Base-by-base conservation (phyloP, 495 filamentous ascomycete genomes). In the Amorphotheca resinae region DNA sequence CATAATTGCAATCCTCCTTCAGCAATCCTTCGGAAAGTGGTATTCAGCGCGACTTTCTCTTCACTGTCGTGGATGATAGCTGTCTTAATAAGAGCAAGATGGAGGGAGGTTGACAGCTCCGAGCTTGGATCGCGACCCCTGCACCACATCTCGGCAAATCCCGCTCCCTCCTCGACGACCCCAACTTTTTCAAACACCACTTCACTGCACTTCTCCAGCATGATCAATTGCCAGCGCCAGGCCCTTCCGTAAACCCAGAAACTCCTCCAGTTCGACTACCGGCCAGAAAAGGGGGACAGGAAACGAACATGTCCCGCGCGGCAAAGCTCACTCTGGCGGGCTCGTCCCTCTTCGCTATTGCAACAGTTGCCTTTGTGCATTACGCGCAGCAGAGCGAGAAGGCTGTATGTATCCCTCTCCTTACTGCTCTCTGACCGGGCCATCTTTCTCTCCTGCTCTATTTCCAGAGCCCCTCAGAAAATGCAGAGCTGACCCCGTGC, bases 321-420 rank as follows among this genome's bases (percentile, higher is more conserved):
- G 80, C 91, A 1, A 94, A 95, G 57, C 57, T 86, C 49, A 95
- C 91, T 8, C 71, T 99, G 12, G 69, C 77, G 21, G 72, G 70
- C 23, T 95, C 88, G 0, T 77, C 80, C 17, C 65, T 84, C 38
- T 78, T 82, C 46, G 84, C 88, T 11, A 69, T 76, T 15, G 70
- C 73, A 34, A 89, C 87, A 30, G 73, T 95, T 45, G 69, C 76
- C 41, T 82, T 93, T 59, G 91, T 98, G 40, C 93, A 98, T 59
- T 84, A 78, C 63, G 68, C 82, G 45, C 91, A 98, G 61, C 74
- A 79, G 49, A 63, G 72, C n/a, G 91, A 98, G 59, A 82, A 85
- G 71, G 75, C 77, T 58, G 89, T 95, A 64, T 42, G 73, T 61
- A 2, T 1, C 22, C 14, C 30, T 25, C 50, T 26, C 23, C 42